These are phyloP conservation scores for Allomyces javanicus DNA, from an alignment of 192 early-diverging fungal species.

Conservation along the genomic window DNA sequence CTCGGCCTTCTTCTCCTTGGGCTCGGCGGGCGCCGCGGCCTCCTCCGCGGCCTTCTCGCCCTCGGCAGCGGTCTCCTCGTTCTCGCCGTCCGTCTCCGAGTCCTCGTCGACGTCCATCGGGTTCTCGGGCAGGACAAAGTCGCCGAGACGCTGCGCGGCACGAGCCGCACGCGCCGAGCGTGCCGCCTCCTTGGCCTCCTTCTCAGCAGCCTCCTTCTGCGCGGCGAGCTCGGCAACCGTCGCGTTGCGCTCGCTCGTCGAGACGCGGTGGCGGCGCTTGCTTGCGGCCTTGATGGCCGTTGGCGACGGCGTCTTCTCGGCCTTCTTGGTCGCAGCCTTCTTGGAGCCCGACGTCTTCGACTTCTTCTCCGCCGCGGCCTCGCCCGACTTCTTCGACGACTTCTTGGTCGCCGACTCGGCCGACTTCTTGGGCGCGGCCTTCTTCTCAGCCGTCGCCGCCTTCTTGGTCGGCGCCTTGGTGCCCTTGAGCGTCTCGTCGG, in stretches of 20 bases:
- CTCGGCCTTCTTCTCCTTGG: background rate
- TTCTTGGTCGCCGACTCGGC: background rate
- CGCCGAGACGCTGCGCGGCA: background rate
- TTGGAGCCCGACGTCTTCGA: background rate
- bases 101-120: slow-evolving; percentile 4
- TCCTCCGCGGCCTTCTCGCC: background rate
- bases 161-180: slow-evolving; percentile 2
- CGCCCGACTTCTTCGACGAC: background rate
- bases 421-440: background rate
- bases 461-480: background rate
- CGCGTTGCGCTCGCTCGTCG: slow-evolving; percentile 4
- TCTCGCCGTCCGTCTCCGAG: background rate
- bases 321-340: background rate
- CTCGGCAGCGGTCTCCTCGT: background rate
- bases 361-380: background rate
- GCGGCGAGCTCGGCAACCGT: slow-evolving; percentile 3
- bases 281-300: background rate
- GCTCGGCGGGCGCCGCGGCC: background rate
- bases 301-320: background rate
- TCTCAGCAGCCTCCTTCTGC: slow-evolving; percentile 1
- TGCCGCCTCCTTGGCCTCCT: background rate
- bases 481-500: background rate
- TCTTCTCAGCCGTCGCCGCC: background rate
- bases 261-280: too few relatives aligned
- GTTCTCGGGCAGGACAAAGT: slow-evolving; percentile 3